phyloP scores from a whole-genome alignment of 768 basidiomycete species.

The Trametes cubensis region DNA sequence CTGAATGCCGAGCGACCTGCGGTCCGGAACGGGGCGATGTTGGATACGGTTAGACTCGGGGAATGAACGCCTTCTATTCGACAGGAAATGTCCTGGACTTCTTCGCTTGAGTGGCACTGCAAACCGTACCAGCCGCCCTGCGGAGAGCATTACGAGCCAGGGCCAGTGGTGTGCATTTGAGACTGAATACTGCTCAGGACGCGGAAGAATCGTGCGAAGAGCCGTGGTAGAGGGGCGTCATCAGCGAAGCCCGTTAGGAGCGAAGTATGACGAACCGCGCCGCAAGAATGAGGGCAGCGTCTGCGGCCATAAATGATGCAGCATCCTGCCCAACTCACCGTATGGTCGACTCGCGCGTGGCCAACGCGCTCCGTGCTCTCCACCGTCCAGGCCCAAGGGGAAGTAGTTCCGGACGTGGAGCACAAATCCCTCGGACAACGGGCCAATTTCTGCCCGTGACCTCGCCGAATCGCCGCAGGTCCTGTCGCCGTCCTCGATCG shows the following conservation, averaged over 20 bases:
- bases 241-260: too few species aligned
- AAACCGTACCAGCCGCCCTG: background rate
- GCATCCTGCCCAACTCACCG: too few species aligned
- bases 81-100: background rate
- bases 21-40: slow-evolving; percentile 2
- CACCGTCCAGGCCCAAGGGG: background rate
- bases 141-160: background rate
- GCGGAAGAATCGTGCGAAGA: background rate
- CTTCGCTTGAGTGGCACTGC: slow-evolving; percentile 19
- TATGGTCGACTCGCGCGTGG: background rate
- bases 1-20: slow-evolving; percentile 12
- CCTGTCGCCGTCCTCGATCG: too few species aligned
- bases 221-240: background rate
- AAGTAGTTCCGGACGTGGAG: background rate
- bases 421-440: slow-evolving; percentile 7
- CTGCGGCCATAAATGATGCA: too few species aligned
- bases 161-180: background rate
- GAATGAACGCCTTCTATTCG: slow-evolving; percentile 18
- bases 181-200: too few species aligned
- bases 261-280: too few species aligned
- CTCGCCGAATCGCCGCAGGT: background rate
- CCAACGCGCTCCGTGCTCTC: background rate
- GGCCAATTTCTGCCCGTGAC: slow-evolving; percentile 11
- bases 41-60: slow-evolving; percentile 13
- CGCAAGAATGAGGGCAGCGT: too few species aligned